Base-by-base conservation (phyloP, 352 stramenopile genomes). In the Globisporangium uncinulatum region DNA sequence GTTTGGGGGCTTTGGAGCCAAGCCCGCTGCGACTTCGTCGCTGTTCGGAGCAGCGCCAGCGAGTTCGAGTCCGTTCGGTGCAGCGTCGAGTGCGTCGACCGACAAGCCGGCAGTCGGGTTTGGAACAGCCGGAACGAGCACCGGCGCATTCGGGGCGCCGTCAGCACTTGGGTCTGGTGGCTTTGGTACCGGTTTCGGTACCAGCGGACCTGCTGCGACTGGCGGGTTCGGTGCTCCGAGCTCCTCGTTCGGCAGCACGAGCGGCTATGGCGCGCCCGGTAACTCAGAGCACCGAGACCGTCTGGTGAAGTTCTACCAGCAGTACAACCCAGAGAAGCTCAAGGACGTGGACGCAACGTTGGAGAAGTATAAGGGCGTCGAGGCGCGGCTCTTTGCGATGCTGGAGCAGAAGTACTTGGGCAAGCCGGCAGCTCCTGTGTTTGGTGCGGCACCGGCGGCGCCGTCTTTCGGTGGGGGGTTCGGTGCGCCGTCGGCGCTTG, bases 351-450 rank as follows among this genome's bases (percentile, higher is more conserved):
- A 89, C 51, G 54, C 74, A 9, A 89, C 79, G 5, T 57, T 91
- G 52, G 75, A 76, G 54, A 89, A 89, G 61, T 91, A 91, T 62
- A 82, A 81, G 61, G 81, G 81, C 10, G 70, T 83, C 4, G 81
- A 91, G 64, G 69, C 74, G 34, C 74, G 70, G 46, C 59, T 91
- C 14, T 91, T 91, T 61, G 61, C 65, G 13, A 87, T 88, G 77
- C 67, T 91, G 11, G 79, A 91, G 56, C 76, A 87, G 44, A 91
- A 91, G 63, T 91, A 91, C 47, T 9, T 87, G 10, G 74, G 79
- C 36, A 55, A 58, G 19, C 42, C 39, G 24, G 63, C 62, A 41
- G 41, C 41, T 48, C 44, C 39, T n/a, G 70, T 65, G n/a, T 86
- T 86, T 60, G 66, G 72, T 7, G 71, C 67, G 15, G 69, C 65